Evolutionary conservation across 1,284 basidiomycete genomes (phyloP).

Genomic region (Sporisorium reilianum): DNA sequence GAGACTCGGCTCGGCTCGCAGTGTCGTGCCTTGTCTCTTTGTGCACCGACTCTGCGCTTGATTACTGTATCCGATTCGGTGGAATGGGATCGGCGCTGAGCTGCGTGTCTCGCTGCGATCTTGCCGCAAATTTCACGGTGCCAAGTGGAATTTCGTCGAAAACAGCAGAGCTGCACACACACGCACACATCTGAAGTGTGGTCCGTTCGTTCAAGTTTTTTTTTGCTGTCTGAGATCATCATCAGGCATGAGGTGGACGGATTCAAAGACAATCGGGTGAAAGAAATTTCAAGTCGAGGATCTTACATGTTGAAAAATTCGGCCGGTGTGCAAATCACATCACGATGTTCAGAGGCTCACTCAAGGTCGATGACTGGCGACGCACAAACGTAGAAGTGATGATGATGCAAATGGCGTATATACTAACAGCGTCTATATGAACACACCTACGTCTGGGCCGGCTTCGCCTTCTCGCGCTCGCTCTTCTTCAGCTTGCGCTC

Average conservation of each 20-base stretch:
- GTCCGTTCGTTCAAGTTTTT: slow-evolving; percentile 9
- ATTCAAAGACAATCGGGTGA: no score
- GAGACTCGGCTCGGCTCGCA: no score
- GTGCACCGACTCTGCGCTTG: no score
- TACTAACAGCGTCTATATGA: not conserved
- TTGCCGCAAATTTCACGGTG: not conserved
- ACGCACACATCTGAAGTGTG: not conserved
- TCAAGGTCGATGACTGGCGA: not conserved
- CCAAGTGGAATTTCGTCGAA: slow-evolving; percentile 18
- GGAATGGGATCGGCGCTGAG: no score
- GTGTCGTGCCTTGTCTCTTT: no score
- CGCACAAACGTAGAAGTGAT: no score
- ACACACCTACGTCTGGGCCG: not conserved
- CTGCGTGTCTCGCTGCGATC: no score
- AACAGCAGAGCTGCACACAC: not conserved
- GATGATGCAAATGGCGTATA: no score
- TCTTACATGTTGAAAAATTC: not conserved
- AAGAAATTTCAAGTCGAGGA: not conserved
- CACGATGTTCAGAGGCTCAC: not conserved
- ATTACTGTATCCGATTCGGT: no score
- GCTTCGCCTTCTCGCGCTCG: slow-evolving; percentile 29
- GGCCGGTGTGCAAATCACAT: not conserved
- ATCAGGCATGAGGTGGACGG: slow-evolving; percentile 20
- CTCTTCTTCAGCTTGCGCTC: slow-evolving; percentile 62
- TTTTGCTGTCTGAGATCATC: slow-evolving; percentile 8